These are phyloP conservation scores for Yarrowia osloensis DNA, from an alignment of 805 yeast species.

Conservation along the genomic window DNA sequence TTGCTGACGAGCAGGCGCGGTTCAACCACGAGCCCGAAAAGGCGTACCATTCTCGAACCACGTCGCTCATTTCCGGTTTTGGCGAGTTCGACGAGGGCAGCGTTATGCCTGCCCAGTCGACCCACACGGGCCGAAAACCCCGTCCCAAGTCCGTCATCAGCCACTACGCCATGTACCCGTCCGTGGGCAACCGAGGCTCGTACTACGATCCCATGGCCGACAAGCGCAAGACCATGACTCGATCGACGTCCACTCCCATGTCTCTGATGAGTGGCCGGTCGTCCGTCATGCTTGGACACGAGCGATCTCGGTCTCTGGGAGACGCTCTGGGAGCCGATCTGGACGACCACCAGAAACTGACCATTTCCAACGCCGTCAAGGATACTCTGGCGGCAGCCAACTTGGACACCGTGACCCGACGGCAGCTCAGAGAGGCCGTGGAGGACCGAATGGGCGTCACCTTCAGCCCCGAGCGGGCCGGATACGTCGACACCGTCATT, in stretches of 20 bases:
- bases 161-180: slow-evolving; percentile 26
- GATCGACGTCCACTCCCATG: slow-evolving; percentile 30
- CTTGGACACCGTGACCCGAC: slow-evolving; percentile 43
- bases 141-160: slow-evolving; percentile 18
- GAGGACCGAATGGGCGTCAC: slow-evolving; percentile 44
- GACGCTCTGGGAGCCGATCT: slow-evolving; percentile 27
- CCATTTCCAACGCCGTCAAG: slow-evolving; percentile 40
- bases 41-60: slow-evolving; percentile 27
- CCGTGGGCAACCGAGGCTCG: slow-evolving; percentile 30
- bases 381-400: slow-evolving; percentile 42
- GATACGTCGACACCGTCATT: slow-evolving; percentile 41
- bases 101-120: slow-evolving; percentile 9
- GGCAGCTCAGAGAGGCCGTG: slow-evolving; percentile 43
- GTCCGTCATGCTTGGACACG: slow-evolving; percentile 32
- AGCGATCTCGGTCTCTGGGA: slow-evolving; percentile 31
- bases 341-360: slow-evolving; percentile 36
- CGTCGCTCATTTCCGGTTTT: slow-evolving; percentile 11
- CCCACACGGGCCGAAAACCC: not conserved
- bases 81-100: slow-evolving; percentile 3
- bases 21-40: slow-evolving; percentile 27
- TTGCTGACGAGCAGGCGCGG: slow-evolving; percentile 33
- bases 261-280: slow-evolving; percentile 31
- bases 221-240: slow-evolving; percentile 1
- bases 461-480: slow-evolving; percentile 40
- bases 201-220: slow-evolving; percentile 25